phyloP scores from a whole-genome alignment of 2,329 filamentous ascomycete species.

The Hymenoscyphus linearis region DNA sequence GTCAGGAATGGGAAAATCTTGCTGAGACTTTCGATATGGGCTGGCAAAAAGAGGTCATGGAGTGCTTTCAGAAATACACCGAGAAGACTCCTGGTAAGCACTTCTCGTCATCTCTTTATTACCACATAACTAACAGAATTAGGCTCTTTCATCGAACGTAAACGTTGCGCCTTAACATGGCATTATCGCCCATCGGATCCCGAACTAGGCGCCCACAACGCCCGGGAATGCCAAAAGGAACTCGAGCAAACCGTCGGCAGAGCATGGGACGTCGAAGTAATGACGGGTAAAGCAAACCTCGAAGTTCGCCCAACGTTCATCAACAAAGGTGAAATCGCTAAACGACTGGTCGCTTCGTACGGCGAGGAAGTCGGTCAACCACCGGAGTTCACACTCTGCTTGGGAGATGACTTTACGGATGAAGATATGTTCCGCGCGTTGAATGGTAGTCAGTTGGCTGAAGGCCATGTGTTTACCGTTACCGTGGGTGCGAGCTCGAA shows the following conservation, averaged over 20 bases:
- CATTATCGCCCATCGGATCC: conserved; percentile 91
- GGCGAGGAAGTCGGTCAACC: conserved; percentile 46
- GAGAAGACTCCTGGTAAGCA: conserved; percentile 73
- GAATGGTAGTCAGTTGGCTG: conserved; percentile 50
- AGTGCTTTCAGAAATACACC: conserved; percentile 82
- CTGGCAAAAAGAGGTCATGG: conserved; percentile 83
- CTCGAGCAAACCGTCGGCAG: conserved; percentile 71
- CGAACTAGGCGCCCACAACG: conserved; percentile 74
- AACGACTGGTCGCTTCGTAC: conserved; percentile 73
- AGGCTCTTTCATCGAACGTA: conserved; percentile 90
- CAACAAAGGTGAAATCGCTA: conserved; percentile 95
- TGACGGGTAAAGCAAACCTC: conserved; percentile 93
- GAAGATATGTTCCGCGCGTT: conserved; percentile 94
- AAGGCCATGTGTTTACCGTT: conserved; percentile 76
- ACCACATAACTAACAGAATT: conserved; percentile 16
- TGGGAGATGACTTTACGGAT: conserved; percentile 95
- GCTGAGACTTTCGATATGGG: conserved; percentile 84
- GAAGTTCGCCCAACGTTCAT: conserved; percentile 96
- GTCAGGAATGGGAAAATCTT: conserved; percentile 79
- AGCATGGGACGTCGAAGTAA: conserved; percentile 89
- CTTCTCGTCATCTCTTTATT: background rate
- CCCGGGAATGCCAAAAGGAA: conserved; percentile 74
- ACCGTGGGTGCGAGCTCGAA: conserved; percentile 90
- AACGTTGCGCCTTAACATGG: conserved; percentile 93
- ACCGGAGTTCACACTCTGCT: conserved; percentile 82